These are phyloP conservation scores for Aspergillus kassunensis DNA, from an alignment of 495 filamentous ascomycete genomes.

Conservation along the genomic window DNA sequence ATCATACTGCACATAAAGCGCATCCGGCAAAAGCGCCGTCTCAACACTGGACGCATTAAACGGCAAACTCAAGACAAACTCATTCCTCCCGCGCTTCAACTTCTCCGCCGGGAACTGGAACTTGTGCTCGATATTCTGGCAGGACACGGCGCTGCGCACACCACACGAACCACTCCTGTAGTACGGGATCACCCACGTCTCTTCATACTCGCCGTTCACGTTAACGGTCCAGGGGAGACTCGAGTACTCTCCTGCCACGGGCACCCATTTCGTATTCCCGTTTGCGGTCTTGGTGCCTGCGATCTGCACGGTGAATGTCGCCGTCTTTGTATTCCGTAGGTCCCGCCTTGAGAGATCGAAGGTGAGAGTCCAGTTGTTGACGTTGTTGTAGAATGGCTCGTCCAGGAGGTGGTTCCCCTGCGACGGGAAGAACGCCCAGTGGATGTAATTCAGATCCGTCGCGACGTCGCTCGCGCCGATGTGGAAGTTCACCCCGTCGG, in stretches of 20 bases:
- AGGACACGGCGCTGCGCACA: constrained; percentile 46
- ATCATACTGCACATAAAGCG: constrained; percentile 57
- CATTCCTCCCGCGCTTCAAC: constrained; percentile 43
- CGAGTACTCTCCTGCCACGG: constrained; percentile 32
- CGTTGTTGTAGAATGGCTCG: constrained; percentile 23
- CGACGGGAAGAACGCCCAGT: constrained; percentile 51
- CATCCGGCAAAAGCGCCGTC: constrained; percentile 46
- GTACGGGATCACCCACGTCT: constrained; percentile 22
- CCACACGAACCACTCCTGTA: constrained; percentile 37
- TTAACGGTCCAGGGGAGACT: constrained; percentile 36
- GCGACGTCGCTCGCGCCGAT: constrained; percentile 43
- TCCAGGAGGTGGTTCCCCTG: constrained; percentile 36
- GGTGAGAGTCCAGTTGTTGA: constrained; percentile 50
- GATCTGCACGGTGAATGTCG: constrained; percentile 53
- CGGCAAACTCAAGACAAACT: constrained; percentile 47
- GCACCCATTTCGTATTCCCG: constrained; percentile 51
- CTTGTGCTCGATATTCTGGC: constrained; percentile 51
- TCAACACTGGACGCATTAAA: constrained; percentile 50
- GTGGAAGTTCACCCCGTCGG: constrained; percentile 46
- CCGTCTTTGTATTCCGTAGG: constrained; percentile 20
- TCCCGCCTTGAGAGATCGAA: constrained; percentile 35
- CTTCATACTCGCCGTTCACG: constrained; percentile 13
- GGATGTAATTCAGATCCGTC: constrained; percentile 50
- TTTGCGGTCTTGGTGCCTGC: constrained; percentile 53
- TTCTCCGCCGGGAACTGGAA: constrained; percentile 43